A percentile compares a stretch with the other conserved stretches of the same genome.
These are phyloP conservation scores for Hypoxylon sp. DNA, from an alignment of 2,329 filamentous ascomycete species.

Conservation along the genomic window DNA sequence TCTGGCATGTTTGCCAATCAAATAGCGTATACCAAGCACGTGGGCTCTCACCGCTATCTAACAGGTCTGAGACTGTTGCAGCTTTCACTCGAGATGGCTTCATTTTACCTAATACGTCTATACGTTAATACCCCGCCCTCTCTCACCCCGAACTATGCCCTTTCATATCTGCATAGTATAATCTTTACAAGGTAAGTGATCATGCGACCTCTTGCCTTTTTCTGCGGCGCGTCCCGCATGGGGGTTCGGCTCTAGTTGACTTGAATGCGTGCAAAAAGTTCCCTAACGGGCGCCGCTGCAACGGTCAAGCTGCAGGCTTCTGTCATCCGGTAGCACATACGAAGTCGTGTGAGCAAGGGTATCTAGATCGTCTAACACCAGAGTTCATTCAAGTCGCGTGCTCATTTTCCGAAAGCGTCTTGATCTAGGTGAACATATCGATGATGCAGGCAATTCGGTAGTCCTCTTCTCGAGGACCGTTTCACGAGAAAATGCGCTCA, in stretches of 20 bases:
- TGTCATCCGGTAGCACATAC: constrained; percentile 26
- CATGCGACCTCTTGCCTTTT: constrained; percentile 41
- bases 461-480: neutral
- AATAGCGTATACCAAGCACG: constrained; percentile 30
- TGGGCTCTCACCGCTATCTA: constrained; percentile 37
- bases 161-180: constrained; percentile 5
- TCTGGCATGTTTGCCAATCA: constrained; percentile 33
- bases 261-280: constrained; percentile 16
- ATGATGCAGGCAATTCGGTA: constrained; percentile 23
- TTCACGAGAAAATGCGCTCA: neutral
- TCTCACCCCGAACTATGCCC: neutral
- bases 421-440: constrained; percentile 11
- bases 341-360: constrained; percentile 7
- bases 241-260: constrained; percentile 22
- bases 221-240: constrained; percentile 17
- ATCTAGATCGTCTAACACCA: constrained; percentile 19
- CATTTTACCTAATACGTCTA: constrained; percentile 15
- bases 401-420: constrained; percentile 28
- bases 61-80: constrained; percentile 31
- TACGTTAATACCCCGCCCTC: neutral
- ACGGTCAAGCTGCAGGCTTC: constrained; percentile 27
- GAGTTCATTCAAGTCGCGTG: constrained; percentile 26
- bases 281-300: constrained; percentile 23
- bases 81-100: constrained; percentile 30
- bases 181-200: constrained; percentile 20